phyloP scores from a whole-genome alignment of 2,329 filamentous ascomycete genomes.

The Setomelanomma holmii region DNA sequence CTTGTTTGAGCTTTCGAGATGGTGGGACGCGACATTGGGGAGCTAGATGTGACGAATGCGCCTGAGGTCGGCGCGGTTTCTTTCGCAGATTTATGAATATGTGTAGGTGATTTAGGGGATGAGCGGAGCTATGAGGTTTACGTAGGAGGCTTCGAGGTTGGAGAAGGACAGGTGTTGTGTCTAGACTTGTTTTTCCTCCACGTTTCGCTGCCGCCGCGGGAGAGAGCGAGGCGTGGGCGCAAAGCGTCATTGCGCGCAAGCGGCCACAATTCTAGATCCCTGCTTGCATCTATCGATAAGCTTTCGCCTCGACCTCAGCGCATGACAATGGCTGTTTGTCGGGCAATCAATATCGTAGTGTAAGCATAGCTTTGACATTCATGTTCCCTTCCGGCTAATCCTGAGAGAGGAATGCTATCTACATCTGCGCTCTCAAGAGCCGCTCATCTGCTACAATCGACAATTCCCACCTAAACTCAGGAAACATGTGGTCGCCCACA shows the following conservation, averaged over 20 bases:
- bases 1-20: conserved; percentile 38
- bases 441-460: background rate
- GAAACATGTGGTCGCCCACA: conserved; percentile 18
- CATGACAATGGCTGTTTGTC: no score
- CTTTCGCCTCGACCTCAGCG: background rate
- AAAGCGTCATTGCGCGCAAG: conserved; percentile 10
- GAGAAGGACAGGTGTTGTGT: background rate
- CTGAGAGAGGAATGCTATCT: conserved; percentile 28
- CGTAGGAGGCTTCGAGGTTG: background rate
- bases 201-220: conserved; percentile 12
- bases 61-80: conserved; percentile 1
- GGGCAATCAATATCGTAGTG: no score
- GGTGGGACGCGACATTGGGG: conserved; percentile 39
- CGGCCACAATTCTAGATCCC: background rate
- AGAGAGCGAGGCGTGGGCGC: conserved; percentile 9
- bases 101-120: background rate
- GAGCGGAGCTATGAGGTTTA: background rate
- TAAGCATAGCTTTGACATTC: background rate
- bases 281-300: background rate
- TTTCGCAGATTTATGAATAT: background rate
- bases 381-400: conserved; percentile 6
- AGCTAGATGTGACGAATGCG: conserved; percentile 14
- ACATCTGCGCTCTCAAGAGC: conserved; percentile 7
- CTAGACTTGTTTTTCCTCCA: conserved; percentile 11
- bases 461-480: background rate